These are phyloP conservation scores for Pichia sp. DNA, from an alignment of 1,139 yeast species.

Conservation along the genomic window DNA sequence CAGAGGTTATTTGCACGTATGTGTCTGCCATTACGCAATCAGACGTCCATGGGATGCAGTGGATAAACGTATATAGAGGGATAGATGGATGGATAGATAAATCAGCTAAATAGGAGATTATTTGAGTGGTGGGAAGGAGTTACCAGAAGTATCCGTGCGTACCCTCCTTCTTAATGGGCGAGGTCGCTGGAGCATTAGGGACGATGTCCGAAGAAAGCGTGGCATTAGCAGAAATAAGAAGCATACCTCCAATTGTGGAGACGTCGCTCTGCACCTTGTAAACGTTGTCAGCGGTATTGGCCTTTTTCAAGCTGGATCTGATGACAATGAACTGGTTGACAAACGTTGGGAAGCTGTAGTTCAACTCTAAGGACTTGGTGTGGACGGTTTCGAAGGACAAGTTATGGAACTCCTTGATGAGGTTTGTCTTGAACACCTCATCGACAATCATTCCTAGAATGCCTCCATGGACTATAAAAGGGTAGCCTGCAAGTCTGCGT, in stretches of 20 bases:
- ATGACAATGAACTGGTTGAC: conserved; percentile 77
- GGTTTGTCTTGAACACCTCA: conserved; percentile 41
- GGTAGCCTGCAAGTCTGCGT: conserved; percentile 76
- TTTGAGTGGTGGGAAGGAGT: neutral
- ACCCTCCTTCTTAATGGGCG: neutral
- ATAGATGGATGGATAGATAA: neutral
- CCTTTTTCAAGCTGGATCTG: conserved; percentile 42
- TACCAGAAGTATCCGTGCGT: conserved; percentile 15
- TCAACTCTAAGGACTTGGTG: conserved; percentile 47
- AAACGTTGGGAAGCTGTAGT: conserved; percentile 68
- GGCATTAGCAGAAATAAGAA: conserved; percentile 43
- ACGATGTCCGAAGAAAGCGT: conserved; percentile 8
- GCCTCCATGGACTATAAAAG: conserved; percentile 87
- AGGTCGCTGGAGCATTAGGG: neutral
- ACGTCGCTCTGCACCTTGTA: conserved; percentile 35
- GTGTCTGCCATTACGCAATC: conserved; percentile 9
- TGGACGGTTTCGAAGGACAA: conserved; percentile 22
- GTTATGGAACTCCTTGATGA: conserved; percentile 24
- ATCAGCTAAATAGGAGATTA: neutral
- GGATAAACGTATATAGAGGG: neutral
- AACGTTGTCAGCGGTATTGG: conserved; percentile 29
- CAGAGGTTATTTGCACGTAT: conserved; percentile 5
- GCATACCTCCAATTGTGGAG: conserved; percentile 35
- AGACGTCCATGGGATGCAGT: no score
- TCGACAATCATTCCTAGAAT: conserved; percentile 80